Base-by-base conservation (phyloP, 2,329 filamentous ascomycete genomes). In the Chrysosporium queenslandicum region DNA sequence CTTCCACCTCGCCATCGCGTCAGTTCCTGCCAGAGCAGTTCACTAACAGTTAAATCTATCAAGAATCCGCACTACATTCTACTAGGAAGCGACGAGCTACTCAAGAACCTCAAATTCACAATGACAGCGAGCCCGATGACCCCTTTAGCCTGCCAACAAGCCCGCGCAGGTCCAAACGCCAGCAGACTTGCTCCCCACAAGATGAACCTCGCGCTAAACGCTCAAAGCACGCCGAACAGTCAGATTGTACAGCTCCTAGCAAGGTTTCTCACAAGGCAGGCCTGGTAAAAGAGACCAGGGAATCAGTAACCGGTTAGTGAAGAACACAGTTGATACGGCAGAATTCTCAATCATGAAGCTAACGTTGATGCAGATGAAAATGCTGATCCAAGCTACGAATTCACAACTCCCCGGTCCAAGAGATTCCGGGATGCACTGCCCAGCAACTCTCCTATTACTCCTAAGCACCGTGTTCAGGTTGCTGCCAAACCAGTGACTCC, bases 391-490 rank as follows among this genome's bases (percentile, higher is more conserved):
- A 64, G 59, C 9, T 37, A 27, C 25, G 29, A 67, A 54, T 67
- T 74, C 55, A 73, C 73, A 60, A 72, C 71, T 49, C 69, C 74
- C 39, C 69, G 73, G 43, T 79, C 80, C 12, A 74, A 82, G 47
- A 86, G 66, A 53, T 70, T 63, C 83, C 86, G 23, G 67, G 85
- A 96, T 80, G 87, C 79, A 45, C 77, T 91, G 54, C 79, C 80
- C 48, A 78, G 80, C 59, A 77, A 76, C 57, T 77, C 82, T 18
- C 85, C 86, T 2, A 77, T 84, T 51, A 96, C 91, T 4, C 91
- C 91, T 40, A 82, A 87, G 54, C 89, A 94, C 66, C 81, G 87
- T 53, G 83, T 95, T 54, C 84, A 87, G 71, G 81, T 90, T 11
- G 78, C 79, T 32, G 86, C 83, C 57, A 86, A 81, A 63, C 76